These are phyloP conservation scores for Wickerhamiella hasegawae DNA, from an alignment of 805 yeast species.

Conservation along the genomic window DNA sequence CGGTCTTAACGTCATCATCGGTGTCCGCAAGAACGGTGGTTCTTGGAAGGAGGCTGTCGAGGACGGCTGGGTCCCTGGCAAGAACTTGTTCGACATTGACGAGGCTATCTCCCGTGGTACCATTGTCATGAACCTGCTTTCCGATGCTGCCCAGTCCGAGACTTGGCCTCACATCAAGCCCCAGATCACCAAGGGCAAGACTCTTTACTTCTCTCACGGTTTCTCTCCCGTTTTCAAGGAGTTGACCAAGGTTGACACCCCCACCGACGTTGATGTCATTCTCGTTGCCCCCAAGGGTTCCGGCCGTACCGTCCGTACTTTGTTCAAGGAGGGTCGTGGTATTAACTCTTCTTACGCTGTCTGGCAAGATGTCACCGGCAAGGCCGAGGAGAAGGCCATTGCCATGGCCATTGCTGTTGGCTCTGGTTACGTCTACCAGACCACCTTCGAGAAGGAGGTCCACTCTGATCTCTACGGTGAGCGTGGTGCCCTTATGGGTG, in stretches of 20 bases:
- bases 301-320: conserved; percentile 98
- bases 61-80: conserved; percentile 99
- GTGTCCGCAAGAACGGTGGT: conserved; percentile 97
- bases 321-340: conserved; percentile 99
- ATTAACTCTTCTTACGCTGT: conserved; percentile 99
- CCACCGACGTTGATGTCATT: conserved; percentile 88
- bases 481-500: conserved; percentile 99
- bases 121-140: conserved; percentile 89
- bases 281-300: conserved; percentile 99
- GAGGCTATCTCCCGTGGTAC: conserved; percentile 92
- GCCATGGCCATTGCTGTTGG: conserved; percentile 98
- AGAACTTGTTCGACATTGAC: conserved; percentile 84
- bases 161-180: conserved; percentile 86
- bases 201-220: conserved; percentile 98
- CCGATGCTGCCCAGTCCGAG: conserved; percentile 99
- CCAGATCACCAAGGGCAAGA: conserved; percentile 87
- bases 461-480: conserved; percentile 99
- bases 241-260: conserved; percentile 91
- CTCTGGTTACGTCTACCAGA: conserved; percentile 98
- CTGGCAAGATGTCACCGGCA: conserved; percentile 98
- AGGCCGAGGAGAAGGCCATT: conserved; percentile 97
- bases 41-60: conserved; percentile 99
- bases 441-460: conserved; percentile 98
- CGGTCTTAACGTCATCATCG: conserved; percentile 92
- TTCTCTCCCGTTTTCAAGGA: conserved; percentile 99